Base-by-base conservation (phyloP, 1,139 yeast genomes). In the Debaryomyces coudertii region DNA sequence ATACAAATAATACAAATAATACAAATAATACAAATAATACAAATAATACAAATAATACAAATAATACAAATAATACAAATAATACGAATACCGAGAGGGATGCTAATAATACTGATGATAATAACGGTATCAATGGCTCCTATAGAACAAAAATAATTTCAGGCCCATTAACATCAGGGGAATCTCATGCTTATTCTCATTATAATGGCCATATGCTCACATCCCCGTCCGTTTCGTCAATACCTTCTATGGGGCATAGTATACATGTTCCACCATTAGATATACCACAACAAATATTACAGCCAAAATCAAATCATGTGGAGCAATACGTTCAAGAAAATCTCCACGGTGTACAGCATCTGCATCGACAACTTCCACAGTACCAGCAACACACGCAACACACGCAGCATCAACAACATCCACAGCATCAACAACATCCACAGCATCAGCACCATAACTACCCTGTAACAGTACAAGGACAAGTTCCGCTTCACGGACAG, bases 361-460 rank as follows among this genome's bases (percentile, higher is more conserved):
- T 45, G 36, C 50, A 45, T 29, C 40, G 37, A 36, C 43, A 43
- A 18, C 48, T 40, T 22, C 39, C 22, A 28, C 48, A 36, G 34
- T 47, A 48, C 27, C 50, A 33, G 16, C 48, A 27, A 15, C 52
- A 41, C n/a, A 40, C 20, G 2, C 50, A 45, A 31, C 44, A 27
- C n/a, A n/a, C n/a, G n/a, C n/a, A n/a, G 2, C 51, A 44, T 31
- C 41, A 25, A 18, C 48, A 46, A 30, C 53, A 45, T 12, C 45
- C 16, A 2, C 42, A 39, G 18, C 46, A 31, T 25, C 35, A 27
- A 12, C 43, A 16, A 12, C 45, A 36, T 22, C 49, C 52, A 47
- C 54, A 42, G 25, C 60, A 50, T 34, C 52, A 44, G 24, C 50
- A 34, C 24, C 51, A 41, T 24, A 54, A 46, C 24, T 47, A 45